Conservation (phyloP, 768 basidiomycete species). For the Xanthoconium stramineum region DNA sequence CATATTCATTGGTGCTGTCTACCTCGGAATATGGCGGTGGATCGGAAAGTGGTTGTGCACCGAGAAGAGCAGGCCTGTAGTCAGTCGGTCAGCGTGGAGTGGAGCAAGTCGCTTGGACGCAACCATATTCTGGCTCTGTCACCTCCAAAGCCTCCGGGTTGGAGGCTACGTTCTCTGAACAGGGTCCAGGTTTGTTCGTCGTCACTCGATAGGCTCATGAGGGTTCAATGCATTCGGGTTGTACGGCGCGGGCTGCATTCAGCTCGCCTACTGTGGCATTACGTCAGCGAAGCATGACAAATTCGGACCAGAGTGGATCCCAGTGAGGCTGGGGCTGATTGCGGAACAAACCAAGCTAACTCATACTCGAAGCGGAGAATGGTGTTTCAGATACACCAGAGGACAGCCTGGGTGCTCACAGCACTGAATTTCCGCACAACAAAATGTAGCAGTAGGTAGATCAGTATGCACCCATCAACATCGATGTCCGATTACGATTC, state of each 20-base stretch:
- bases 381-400: too few species aligned
- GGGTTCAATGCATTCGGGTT: conserved; percentile 11
- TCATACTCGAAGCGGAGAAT: background rate
- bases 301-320: background rate
- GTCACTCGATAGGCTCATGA: conserved; percentile 21
- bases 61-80: conserved; percentile 28
- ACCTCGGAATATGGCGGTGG: conserved; percentile 27
- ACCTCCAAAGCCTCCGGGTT: conserved; percentile 61
- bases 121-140: conserved; percentile 58
- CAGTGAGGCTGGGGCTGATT: background rate
- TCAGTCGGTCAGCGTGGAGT: conserved; percentile 19
- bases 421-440: too few species aligned
- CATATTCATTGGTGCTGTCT: conserved; percentile 8
- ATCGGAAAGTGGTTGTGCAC: conserved; percentile 40
- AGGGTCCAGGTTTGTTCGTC: conserved; percentile 42
- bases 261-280: conserved; percentile 5
- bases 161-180: conserved; percentile 46
- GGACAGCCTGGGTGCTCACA: too few species aligned
- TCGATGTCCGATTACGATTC: conserved; percentile 4
- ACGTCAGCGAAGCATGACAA: conserved; percentile 17
- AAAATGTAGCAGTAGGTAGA: background rate
- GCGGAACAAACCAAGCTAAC: background rate
- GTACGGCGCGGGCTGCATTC: background rate
- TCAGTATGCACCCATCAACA: background rate
- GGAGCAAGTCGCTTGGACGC: conserved; percentile 2